phyloP scores from a whole-genome alignment of 345 rosid genomes.

The Pistacia integerrima region DNA sequence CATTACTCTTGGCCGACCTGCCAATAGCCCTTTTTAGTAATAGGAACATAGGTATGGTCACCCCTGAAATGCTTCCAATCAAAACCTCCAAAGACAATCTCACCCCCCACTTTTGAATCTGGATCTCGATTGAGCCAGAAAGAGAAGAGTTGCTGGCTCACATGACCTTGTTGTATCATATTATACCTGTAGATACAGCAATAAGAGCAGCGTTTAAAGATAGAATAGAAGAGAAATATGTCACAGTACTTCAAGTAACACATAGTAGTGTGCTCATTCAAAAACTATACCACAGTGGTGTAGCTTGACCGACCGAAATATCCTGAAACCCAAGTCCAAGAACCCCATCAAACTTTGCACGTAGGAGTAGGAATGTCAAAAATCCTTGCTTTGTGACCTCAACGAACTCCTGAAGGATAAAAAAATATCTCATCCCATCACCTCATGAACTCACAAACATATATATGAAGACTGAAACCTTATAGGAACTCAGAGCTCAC shows the following conservation, averaged over 20 bases:
- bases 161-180: constrained; percentile 52
- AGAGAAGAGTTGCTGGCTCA: constrained; percentile 51
- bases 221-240: neutral
- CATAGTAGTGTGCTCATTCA: neutral
- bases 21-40: constrained; percentile 51
- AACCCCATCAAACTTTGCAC: constrained; percentile 50
- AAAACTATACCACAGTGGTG: constrained; percentile 52
- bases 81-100: constrained; percentile 60
- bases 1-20: constrained; percentile 38
- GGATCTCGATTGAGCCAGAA: constrained; percentile 55
- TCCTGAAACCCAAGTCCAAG: constrained; percentile 52
- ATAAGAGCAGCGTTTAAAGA: neutral
- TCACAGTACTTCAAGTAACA: neutral
- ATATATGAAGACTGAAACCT: constrained; percentile 3
- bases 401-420: constrained; percentile 47
- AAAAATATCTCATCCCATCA: constrained; percentile 10
- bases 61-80: constrained; percentile 56
- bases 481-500: constrained; percentile 28
- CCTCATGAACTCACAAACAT: neutral
- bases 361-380: constrained; percentile 34
- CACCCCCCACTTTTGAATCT: constrained; percentile 36
- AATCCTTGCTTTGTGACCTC: constrained; percentile 54
- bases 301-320: constrained; percentile 40
- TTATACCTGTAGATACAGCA: constrained; percentile 41
- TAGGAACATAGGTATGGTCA: constrained; percentile 49